Evolutionary conservation across 192 early-diverging fungal genomes (phyloP).

Genomic region (Phlyctochytrium planicorne): DNA sequence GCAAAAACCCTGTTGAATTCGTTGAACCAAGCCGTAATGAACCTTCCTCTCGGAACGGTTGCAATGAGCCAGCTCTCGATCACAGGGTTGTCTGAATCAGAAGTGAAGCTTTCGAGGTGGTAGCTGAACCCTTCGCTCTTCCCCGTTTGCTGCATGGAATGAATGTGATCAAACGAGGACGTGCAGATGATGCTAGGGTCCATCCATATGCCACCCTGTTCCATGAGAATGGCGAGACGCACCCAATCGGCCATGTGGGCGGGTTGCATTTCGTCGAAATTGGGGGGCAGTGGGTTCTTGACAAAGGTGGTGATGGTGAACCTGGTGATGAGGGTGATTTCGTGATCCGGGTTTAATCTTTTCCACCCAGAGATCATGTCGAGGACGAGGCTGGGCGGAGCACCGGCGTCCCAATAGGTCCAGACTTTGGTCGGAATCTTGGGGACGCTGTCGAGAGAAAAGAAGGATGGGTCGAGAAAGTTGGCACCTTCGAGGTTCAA

Average conservation of each 20-base stretch:
- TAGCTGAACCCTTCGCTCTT: not conserved
- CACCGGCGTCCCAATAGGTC: not conserved
- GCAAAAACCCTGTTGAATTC: not conserved
- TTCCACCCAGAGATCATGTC: not conserved
- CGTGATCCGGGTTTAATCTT: not conserved
- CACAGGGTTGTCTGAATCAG: not conserved
- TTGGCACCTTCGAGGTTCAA: not conserved
- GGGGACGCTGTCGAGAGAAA: not conserved
- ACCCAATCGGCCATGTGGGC: not conserved
- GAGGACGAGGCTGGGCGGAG: not conserved
- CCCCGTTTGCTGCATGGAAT: not conserved
- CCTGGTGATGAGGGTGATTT: not conserved
- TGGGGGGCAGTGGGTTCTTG: not conserved
- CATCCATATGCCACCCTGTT: not conserved
- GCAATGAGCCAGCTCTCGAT: constrained; percentile 7
- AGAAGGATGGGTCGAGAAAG: not conserved
- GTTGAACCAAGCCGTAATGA: not conserved
- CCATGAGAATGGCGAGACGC: constrained; percentile 1
- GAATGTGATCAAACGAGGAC: not conserved
- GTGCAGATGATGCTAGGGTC: not conserved
- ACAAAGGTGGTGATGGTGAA: not conserved
- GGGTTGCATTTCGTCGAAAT: constrained; percentile 5
- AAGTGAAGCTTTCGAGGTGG: not conserved
- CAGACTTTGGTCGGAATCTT: not conserved
- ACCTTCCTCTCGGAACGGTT: not conserved